These are phyloP conservation scores for Sporothrix mexicana DNA, from an alignment of 2,329 filamentous ascomycete species.

Conservation along the genomic window DNA sequence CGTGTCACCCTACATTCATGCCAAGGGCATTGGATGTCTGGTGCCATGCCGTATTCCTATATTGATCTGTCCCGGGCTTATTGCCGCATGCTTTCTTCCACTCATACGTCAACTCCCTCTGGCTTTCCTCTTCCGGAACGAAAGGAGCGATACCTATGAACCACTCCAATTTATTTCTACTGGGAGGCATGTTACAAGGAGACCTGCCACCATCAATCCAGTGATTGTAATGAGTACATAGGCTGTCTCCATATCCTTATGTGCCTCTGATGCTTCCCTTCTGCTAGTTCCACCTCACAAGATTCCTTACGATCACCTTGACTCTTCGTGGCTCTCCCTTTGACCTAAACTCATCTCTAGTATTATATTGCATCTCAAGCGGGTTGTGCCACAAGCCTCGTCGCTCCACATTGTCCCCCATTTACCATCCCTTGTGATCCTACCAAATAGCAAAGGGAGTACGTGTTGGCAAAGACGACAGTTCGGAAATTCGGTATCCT, in stretches of 20 bases:
- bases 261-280: background rate
- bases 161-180: background rate
- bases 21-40: conserved; percentile 16
- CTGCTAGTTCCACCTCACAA: no score
- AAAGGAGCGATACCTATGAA: background rate
- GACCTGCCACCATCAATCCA: background rate
- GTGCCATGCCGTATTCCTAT: conserved; percentile 11
- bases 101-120: background rate
- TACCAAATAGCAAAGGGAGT: background rate
- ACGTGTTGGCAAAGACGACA: background rate
- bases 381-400: background rate
- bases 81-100: background rate
- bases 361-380: background rate
- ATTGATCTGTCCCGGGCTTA: conserved; percentile 16
- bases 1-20: background rate
- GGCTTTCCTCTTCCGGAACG: background rate
- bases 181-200: background rate
- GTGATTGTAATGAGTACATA: background rate
- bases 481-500: conserved; percentile 26
- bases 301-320: background rate
- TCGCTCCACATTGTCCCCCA: background rate
- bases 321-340: background rate
- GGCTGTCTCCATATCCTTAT: background rate
- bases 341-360: background rate
- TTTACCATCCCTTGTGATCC: background rate